Conservation (phyloP, 2,329 filamentous ascomycete genomes). For the Cephalotrichum gorgonifer region DNA sequence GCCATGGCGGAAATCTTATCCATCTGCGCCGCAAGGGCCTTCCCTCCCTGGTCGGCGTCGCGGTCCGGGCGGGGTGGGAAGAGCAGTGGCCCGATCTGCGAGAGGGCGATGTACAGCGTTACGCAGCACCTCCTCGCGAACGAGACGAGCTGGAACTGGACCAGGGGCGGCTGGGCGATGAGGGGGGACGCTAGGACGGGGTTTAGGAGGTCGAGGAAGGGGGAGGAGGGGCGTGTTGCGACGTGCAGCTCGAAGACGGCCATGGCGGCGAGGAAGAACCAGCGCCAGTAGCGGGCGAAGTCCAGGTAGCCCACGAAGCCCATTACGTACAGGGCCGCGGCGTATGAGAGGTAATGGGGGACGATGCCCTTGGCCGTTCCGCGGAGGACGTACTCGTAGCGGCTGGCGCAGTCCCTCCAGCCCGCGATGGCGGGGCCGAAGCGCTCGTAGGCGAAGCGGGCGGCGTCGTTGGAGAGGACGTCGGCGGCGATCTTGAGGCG, state of each 20-base stretch:
- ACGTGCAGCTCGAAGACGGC: slow-evolving; percentile 46
- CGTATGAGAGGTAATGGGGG: slow-evolving; percentile 51
- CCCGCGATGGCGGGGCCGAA: slow-evolving; percentile 64
- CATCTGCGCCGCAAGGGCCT: slow-evolving; percentile 49
- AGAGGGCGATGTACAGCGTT: slow-evolving; percentile 73
- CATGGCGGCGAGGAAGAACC: slow-evolving; percentile 44
- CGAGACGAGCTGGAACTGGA: slow-evolving; percentile 76
- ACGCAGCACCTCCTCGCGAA: slow-evolving; percentile 68
- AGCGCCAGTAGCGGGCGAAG: slow-evolving; percentile 56
- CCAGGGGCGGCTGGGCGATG: slow-evolving; percentile 46
- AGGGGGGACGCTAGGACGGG: slow-evolving; percentile 23
- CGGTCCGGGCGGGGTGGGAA: slow-evolving; percentile 17
- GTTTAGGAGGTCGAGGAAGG: slow-evolving; percentile 33
- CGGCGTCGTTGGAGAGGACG: slow-evolving; percentile 64
- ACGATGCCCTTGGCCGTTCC: slow-evolving; percentile 50
- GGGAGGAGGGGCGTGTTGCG: slow-evolving; percentile 43
- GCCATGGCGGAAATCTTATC: slow-evolving; percentile 54
- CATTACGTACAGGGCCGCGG: slow-evolving; percentile 48
- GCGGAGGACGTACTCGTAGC: slow-evolving; percentile 61
- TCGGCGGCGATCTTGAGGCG: slow-evolving; percentile 77
- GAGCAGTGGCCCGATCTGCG: slow-evolving; percentile 65
- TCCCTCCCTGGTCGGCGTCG: slow-evolving; percentile 28
- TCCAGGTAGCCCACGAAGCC: slow-evolving; percentile 57
- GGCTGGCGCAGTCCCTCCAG: slow-evolving; percentile 57
- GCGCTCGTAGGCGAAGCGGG: slow-evolving; percentile 80